phyloP scores from a whole-genome alignment of 1,284 basidiomycete genomes.

The Irpex lacteus region DNA sequence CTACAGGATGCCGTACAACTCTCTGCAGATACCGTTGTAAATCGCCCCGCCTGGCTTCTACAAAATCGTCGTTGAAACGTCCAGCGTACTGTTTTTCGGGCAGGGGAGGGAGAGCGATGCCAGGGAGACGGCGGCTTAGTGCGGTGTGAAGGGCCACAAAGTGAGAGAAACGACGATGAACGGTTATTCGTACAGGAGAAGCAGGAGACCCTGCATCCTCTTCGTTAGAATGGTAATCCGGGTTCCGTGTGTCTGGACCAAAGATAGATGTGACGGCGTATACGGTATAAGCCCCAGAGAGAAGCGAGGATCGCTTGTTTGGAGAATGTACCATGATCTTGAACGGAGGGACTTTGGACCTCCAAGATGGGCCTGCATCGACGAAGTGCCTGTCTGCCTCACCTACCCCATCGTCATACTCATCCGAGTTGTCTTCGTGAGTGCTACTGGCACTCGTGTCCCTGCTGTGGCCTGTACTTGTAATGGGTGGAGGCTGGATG shows the following conservation, averaged over 20 bases:
- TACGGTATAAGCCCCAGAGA: conserved; percentile 72
- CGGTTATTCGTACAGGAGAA: conserved; percentile 59
- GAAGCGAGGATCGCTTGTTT: conserved; percentile 60
- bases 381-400: conserved; percentile 72
- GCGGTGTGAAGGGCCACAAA: conserved; percentile 77
- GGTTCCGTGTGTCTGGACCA: conserved; percentile 27
- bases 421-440: conserved; percentile 28
- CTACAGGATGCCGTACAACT: conserved; percentile 75
- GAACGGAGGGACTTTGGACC: conserved; percentile 67
- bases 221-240: conserved; percentile 18
- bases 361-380: conserved; percentile 74
- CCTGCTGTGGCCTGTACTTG: conserved; percentile 13
- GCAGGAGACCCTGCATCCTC: conserved; percentile 18
- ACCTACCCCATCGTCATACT: conserved; percentile 30
- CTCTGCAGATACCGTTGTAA: conserved; percentile 74
- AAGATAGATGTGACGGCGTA: conserved; percentile 80
- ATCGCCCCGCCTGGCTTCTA: conserved; percentile 78
- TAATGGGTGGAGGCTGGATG: conserved; percentile 18
- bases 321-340: conserved; percentile 78
- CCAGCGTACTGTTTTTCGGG: conserved; percentile 84
- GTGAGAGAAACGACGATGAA: conserved; percentile 80
- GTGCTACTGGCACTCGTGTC: conserved; percentile 19
- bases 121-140: conserved; percentile 63
- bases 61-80: conserved; percentile 76
- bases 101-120: conserved; percentile 75